Base-by-base conservation (phyloP, 2,329 filamentous ascomycete genomes). In the Ophiosphaerella korrae region DNA sequence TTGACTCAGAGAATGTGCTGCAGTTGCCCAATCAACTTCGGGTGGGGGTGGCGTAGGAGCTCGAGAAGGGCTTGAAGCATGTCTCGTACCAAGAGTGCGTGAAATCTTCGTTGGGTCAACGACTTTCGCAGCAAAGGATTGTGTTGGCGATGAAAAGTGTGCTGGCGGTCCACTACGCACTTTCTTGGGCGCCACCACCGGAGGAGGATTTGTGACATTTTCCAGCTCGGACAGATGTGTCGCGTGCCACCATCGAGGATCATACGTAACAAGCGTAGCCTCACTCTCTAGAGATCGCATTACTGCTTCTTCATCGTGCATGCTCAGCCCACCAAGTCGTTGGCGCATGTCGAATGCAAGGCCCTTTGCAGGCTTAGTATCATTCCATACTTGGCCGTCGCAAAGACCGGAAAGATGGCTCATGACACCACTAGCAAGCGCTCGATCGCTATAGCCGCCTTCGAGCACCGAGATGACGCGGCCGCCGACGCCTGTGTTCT, bases 371-470 rank as follows among this genome's bases (percentile, higher is more conserved):
- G 69, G 67, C 29, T 72, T 74, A 45, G 56, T 13, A 1, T 67
- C 55, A 6, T 57, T 55, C 21, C 49, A 64, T 7, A 68, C 57
- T 50, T 75, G 67, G 80, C 82, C 78, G 35, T 85, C 84, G 35
- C 85, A 86, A 34, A 99, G 81, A 5, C 93, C 94, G 61, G 89
- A 90, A 14, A 99, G 72, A 73, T 99, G 94, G 71, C 92, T 96
- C 50, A 97, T 77, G 3, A 97, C 87, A 38, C 94, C 94, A 31
- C 91, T 96, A 45, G 84, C 88, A 42, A 99, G 77, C 7, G 94
- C 94, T 51, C 92, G 85, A 74, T 99, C 90, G 69, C 92, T 97
- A 69, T 99, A 99, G 0, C 94, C 94, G 29, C 94, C 94, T 74
- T 99, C 94, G 18, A 99, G 81, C 2, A 97, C 92, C 71, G 93